These are phyloP conservation scores for Willaertia magna DNA, from an alignment of 208 protist species.

Conservation along the genomic window DNA sequence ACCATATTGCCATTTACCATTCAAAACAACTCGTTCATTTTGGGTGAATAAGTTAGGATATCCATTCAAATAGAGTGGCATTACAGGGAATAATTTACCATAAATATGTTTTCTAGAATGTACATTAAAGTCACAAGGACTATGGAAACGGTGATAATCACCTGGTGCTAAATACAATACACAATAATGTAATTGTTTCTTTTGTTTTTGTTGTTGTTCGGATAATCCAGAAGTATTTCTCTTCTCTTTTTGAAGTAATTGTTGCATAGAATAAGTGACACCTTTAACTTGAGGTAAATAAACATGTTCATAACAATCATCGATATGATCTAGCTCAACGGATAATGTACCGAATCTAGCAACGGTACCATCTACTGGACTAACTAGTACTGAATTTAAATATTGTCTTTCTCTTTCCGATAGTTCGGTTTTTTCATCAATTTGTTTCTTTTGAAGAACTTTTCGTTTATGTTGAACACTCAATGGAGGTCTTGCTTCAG, in stretches of 20 bases:
- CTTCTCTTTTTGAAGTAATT: conserved; percentile 33
- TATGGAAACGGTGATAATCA: conserved; percentile 56
- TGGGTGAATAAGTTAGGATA: conserved; percentile 35
- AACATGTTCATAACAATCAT: conserved; percentile 1
- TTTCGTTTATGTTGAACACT: neutral
- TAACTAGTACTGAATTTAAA: conserved; percentile 9
- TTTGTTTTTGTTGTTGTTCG: conserved; percentile 6
- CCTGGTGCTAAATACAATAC: conserved; percentile 57
- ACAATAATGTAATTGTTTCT: conserved; percentile 37
- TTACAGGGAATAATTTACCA: conserved; percentile 36
- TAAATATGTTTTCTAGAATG: conserved; percentile 35
- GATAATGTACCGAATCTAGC: conserved; percentile 40
- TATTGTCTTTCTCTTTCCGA: neutral
- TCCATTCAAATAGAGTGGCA: neutral
- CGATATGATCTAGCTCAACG: conserved; percentile 13
- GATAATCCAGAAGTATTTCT: neutral
- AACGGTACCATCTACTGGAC: conserved; percentile 43
- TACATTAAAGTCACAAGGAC: conserved; percentile 34
- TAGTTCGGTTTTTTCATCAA: conserved; percentile 4
- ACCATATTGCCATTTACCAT: conserved; percentile 23
- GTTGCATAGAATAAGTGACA: conserved; percentile 35
- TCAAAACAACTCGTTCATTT: conserved; percentile 23
- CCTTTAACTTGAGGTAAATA: conserved; percentile 48
- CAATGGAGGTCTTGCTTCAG: conserved; percentile 24
- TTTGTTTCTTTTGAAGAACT: neutral